Evolutionary conservation across 768 basidiomycete species (phyloP), one percentile per base, ranked within the genome.

Genomic region (Tulasnella sp.): DNA sequence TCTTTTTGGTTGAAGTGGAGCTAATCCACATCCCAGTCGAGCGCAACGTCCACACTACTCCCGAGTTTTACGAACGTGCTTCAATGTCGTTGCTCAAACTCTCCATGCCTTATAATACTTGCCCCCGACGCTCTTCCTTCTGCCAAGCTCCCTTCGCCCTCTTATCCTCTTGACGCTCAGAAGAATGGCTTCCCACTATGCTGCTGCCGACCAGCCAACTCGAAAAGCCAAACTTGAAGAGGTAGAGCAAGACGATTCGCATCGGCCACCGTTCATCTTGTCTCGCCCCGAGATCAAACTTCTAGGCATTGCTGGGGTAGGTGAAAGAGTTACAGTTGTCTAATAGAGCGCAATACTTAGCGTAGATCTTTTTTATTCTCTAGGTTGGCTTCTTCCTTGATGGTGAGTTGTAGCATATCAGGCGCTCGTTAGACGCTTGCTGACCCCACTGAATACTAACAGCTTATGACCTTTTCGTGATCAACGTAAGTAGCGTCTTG

Each of bases 351-450:
- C 5, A 5, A 13, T 35, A 29, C 61, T 67, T 11, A 32, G 23
- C 3, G 26, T 20, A 3, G 5, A 29, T 35, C 61, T 13, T 16
- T 9, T 26, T n/a, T 67, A 44, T 26, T 29, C 32, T 20, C 61
- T 67, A 67, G 61, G 61, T 67, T 13, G 79, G 79, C 39, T 80
- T 80, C 61, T 80, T 80, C 57, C 57, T 80, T 23, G 79, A 80
- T 57, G 79, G 75, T 40, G 44, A n/a, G 75, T 37, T 32, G 9
- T 5, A 39, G 23, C 18, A 42, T 15, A 26, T 40, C 23, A 13
- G 29, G 35, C 46, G 29, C n/a, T 11, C 44, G 1, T 44, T 3
- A 7, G 39, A 26, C 4, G 32, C 20, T 6, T 6, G 23, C 23
- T 23, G 23, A 35, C 29, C 3, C n/a, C n/a, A 48, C 70, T 35